Conservation (phyloP, 1,139 yeast species). For the Lodderomyces pseudojiufengensis region DNA sequence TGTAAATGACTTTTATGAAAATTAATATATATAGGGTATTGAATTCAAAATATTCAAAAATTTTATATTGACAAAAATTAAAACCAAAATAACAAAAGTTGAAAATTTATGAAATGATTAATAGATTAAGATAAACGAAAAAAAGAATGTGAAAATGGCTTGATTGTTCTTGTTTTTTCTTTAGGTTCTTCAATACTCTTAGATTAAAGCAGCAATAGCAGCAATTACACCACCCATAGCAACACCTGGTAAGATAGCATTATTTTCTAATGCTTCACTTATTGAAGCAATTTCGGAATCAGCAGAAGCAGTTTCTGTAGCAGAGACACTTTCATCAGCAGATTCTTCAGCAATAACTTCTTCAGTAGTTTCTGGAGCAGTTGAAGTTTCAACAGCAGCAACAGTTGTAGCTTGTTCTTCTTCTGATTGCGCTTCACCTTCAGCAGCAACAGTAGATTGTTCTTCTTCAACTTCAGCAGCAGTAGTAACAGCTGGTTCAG, state of each 20-base stretch:
- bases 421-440: neutral
- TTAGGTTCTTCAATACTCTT: neutral
- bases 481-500: slow-evolving; percentile 2
- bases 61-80: too few species aligned
- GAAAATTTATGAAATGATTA: too few species aligned
- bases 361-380: slow-evolving; percentile 5
- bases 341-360: slow-evolving; percentile 3
- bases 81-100: too few species aligned
- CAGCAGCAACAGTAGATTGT: slow-evolving; percentile 1
- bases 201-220: slow-evolving; percentile 13
- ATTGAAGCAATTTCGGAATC: neutral
- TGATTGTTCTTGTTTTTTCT: too few species aligned
- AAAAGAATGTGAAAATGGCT: too few species aligned
- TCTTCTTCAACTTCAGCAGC: slow-evolving; percentile 1
- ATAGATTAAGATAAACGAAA: too few species aligned
- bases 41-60: too few species aligned
- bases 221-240: slow-evolving; percentile 13
- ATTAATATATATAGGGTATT: too few species aligned
- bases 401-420: slow-evolving; percentile 4
- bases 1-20: too few species aligned
- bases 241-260: slow-evolving; percentile 10
- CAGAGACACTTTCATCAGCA: slow-evolving; percentile 4
- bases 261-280: slow-evolving; percentile 6
- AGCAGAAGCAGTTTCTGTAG: slow-evolving; percentile 2
- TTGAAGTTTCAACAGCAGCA: slow-evolving; percentile 4